Evolutionary conservation across 2,329 filamentous ascomycete genomes (phyloP).

Genomic region (Cercospora sp.): DNA sequence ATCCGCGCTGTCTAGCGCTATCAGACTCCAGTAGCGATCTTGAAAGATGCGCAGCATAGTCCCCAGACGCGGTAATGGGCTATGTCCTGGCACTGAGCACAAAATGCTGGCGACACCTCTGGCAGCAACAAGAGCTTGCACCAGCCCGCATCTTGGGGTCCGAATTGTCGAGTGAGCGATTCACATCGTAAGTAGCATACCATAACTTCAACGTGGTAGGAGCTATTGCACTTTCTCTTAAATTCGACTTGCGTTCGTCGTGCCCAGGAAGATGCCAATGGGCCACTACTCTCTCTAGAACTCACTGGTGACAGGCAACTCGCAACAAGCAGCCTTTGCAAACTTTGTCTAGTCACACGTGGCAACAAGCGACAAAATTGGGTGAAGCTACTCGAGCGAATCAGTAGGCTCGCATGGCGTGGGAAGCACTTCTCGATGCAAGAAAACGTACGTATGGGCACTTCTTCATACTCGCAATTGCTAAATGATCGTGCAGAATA

Average conservation of each 20-base stretch:
- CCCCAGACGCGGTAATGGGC: not conserved
- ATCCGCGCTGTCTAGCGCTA: not conserved
- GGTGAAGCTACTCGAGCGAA: not conserved
- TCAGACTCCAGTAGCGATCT: not conserved
- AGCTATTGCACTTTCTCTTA: not conserved
- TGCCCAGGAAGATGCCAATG: not conserved
- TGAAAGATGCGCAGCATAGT: not conserved
- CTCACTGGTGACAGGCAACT: not conserved
- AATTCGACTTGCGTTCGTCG: not conserved
- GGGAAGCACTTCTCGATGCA: not conserved
- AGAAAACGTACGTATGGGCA: not conserved
- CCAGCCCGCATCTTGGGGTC: not conserved
- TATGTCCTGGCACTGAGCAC: not conserved
- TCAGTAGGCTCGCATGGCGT: not conserved
- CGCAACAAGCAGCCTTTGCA: not conserved
- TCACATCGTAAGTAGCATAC: not conserved
- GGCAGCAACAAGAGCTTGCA: not conserved
- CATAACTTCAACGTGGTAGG: not conserved
- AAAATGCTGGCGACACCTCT: not conserved
- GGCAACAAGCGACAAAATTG: not conserved
- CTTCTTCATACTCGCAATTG: not conserved
- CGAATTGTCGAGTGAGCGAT: not conserved
- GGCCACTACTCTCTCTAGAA: not conserved
- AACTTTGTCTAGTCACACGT: not conserved
- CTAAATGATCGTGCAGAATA: not conserved